These are phyloP conservation scores for Cladosporium oxysporum DNA, from an alignment of 2,329 filamentous ascomycete genomes.

Conservation along the genomic window DNA sequence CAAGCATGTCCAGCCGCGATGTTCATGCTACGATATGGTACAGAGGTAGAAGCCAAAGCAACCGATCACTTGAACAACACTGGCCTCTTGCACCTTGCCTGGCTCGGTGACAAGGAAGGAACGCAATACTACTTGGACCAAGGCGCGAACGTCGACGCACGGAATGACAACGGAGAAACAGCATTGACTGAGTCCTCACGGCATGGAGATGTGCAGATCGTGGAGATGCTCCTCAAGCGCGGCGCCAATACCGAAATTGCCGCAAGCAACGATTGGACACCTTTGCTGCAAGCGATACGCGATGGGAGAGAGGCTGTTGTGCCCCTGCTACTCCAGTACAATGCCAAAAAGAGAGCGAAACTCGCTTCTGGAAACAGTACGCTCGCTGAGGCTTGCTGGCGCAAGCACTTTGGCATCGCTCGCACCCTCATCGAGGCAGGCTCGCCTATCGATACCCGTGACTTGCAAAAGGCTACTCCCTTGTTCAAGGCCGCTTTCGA, in stretches of 20 bases:
- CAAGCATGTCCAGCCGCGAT: constrained; percentile 6
- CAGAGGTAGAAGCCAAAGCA: not conserved
- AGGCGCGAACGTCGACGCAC: constrained; percentile 7
- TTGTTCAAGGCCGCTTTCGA: constrained; percentile 7
- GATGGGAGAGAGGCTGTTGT: constrained; percentile 4
- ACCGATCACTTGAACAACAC: constrained; percentile 6
- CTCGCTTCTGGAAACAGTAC: constrained; percentile 7
- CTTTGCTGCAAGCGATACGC: constrained; percentile 10
- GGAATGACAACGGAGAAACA: constrained; percentile 11
- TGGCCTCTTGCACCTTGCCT: constrained; percentile 12
- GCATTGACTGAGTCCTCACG: constrained; percentile 12
- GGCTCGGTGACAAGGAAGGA: constrained; percentile 16
- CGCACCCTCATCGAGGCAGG: constrained; percentile 2
- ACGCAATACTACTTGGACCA: not conserved
- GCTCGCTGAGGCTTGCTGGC: constrained; percentile 10
- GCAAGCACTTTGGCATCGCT: constrained; percentile 7
- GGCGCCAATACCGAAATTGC: constrained; percentile 3
- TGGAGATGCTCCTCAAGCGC: constrained; percentile 4
- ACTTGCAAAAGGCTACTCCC: not conserved
- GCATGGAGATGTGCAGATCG: constrained; percentile 13
- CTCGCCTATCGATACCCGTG: not conserved
- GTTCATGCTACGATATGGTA: constrained; percentile 10
- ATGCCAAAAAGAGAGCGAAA: constrained; percentile 1
- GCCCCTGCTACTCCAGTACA: not conserved
- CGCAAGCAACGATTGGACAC: not conserved